phyloP scores from a whole-genome alignment of 2,329 filamentous ascomycete species.

The Ophiostoma australiae region DNA sequence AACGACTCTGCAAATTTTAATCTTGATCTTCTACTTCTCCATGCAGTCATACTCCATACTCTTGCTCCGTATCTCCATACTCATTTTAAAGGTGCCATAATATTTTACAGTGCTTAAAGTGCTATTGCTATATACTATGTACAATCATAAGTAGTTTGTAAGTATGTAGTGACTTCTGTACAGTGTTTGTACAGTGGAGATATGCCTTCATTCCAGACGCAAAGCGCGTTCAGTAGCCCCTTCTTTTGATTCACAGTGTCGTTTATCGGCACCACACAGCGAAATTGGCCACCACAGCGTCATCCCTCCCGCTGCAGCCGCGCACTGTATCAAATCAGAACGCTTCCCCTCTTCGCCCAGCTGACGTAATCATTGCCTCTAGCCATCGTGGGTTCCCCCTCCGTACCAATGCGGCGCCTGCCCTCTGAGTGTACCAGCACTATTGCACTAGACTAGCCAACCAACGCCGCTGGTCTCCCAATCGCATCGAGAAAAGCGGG shows the following conservation, averaged over 20 bases:
- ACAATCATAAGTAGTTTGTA: no score
- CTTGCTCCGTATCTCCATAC: constrained; percentile 7
- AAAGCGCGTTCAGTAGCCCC: not conserved
- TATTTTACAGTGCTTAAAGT: not conserved
- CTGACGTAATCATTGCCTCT: not conserved
- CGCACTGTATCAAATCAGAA: not conserved
- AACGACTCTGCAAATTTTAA: not conserved
- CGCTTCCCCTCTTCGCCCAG: not conserved
- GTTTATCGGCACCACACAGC: not conserved
- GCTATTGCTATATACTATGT: not conserved
- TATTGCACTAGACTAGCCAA: not conserved
- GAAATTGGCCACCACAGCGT: not conserved
- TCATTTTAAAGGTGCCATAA: constrained; percentile 7
- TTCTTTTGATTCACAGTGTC: not conserved
- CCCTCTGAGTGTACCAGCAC: not conserved
- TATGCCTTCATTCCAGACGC: not conserved
- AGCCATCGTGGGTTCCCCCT: constrained; percentile 6
- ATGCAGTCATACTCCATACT: constrained; percentile 5
- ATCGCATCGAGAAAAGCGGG: constrained; percentile 12
- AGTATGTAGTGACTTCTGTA: not conserved
- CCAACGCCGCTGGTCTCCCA: not conserved
- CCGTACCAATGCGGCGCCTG: not conserved
- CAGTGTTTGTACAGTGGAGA: not conserved
- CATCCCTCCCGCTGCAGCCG: not conserved
- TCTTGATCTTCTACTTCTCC: not conserved